phyloP scores from a whole-genome alignment of 1,139 yeast species.

The Spencermartinsiella ligniputridi region DNA sequence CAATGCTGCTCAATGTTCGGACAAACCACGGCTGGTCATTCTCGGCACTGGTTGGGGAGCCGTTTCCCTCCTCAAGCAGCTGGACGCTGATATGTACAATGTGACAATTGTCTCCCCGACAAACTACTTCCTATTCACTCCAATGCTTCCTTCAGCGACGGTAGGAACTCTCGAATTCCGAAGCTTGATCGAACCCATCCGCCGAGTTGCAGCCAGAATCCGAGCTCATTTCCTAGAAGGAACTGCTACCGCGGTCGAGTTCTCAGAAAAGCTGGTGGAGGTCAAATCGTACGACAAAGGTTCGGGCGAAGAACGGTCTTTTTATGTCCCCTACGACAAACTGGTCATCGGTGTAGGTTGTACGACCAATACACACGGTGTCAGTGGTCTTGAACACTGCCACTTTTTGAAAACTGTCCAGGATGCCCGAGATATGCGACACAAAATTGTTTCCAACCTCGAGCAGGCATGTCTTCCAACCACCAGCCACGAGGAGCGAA shows the following conservation, averaged over 20 bases:
- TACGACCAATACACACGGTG: conserved; percentile 61
- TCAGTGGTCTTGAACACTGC: conserved; percentile 55
- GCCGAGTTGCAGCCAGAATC: conserved; percentile 43
- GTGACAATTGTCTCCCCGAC: conserved; percentile 59
- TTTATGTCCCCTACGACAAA: conserved; percentile 62
- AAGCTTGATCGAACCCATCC: conserved; percentile 55
- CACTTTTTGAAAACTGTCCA: conserved; percentile 59
- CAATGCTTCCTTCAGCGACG: conserved; percentile 56
- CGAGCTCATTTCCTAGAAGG: conserved; percentile 58
- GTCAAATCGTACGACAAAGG: conserved; percentile 41
- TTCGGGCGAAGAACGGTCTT: conserved; percentile 37
- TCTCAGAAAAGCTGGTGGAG: conserved; percentile 49
- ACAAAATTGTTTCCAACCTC: conserved; percentile 48
- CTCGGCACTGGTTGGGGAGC: conserved; percentile 62
- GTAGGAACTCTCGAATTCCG: conserved; percentile 52
- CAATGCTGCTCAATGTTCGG: conserved; percentile 37
- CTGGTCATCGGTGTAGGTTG: conserved; percentile 63
- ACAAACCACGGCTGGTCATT: conserved; percentile 51
- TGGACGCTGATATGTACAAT: conserved; percentile 48
- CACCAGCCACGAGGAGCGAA: conserved; percentile 54
- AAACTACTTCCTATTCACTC: conserved; percentile 56
- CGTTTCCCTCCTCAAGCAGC: conserved; percentile 35
- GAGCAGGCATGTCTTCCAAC: conserved; percentile 61
- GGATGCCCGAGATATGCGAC: conserved; percentile 55
- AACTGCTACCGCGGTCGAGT: conserved; percentile 48